These are phyloP conservation scores for Boletus sp. DNA, from an alignment of 768 basidiomycete species.

Conservation along the genomic window DNA sequence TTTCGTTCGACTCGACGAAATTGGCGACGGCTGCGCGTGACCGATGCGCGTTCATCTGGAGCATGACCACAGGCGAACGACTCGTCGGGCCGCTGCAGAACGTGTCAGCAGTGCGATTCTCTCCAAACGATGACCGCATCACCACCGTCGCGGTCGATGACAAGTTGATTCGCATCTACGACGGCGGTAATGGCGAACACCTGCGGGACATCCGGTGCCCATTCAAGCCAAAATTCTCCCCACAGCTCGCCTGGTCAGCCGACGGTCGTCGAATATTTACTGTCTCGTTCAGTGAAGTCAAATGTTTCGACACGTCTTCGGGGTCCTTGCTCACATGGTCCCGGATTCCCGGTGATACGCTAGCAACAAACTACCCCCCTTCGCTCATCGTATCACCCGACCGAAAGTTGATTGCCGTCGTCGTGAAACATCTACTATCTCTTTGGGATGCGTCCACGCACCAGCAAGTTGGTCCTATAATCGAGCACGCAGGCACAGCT, in stretches of 20 bases:
- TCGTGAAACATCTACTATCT: background rate
- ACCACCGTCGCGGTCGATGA: background rate
- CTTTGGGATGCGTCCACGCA: conserved; percentile 8
- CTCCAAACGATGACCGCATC: conserved; percentile 6
- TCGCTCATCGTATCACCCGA: background rate
- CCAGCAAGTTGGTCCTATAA: background rate
- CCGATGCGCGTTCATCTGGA: conserved; percentile 2
- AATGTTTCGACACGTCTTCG: too few relatives aligned
- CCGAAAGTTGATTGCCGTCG: too few relatives aligned
- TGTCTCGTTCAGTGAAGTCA: too few relatives aligned
- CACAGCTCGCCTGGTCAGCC: too few relatives aligned
- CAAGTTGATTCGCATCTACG: background rate
- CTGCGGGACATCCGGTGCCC: too few relatives aligned
- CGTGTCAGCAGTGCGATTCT: conserved; percentile 6
- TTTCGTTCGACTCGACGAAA: conserved; percentile 5
- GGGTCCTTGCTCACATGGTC: too few relatives aligned
- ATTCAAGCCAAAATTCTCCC: too few relatives aligned
- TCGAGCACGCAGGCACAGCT: background rate
- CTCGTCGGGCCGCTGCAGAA: conserved; percentile 10
- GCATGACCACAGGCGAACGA: conserved; percentile 1
- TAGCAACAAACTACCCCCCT: background rate
- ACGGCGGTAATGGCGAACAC: too few relatives aligned
- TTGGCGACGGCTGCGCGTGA: conserved; percentile 4
- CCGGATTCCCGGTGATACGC: background rate
- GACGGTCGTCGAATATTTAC: too few relatives aligned